Evolutionary conservation across 257 asterid species (phyloP).

Genomic region (Ligustrum vulgare): DNA sequence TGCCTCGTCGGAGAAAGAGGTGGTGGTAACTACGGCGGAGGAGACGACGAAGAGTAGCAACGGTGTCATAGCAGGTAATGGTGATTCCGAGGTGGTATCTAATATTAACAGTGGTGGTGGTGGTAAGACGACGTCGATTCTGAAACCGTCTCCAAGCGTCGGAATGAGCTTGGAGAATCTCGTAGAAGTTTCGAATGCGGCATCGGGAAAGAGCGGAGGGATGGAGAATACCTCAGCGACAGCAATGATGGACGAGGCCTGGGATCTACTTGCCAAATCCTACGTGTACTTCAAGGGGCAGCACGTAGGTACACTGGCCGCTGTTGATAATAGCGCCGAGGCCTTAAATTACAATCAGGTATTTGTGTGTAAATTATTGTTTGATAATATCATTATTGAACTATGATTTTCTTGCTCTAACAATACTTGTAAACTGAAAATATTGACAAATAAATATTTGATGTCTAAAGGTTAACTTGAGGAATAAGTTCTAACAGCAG

Average conservation of each 20-base stretch:
- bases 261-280: slow-evolving; percentile 39
- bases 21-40: background rate
- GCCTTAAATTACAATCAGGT: slow-evolving; percentile 65
- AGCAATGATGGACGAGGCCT: slow-evolving; percentile 58
- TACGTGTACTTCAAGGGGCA: slow-evolving; percentile 38
- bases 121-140: slow-evolving; percentile 27
- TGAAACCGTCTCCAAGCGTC: slow-evolving; percentile 43
- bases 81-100: slow-evolving; percentile 18
- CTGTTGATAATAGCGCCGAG: slow-evolving; percentile 38
- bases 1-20: background rate
- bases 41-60: slow-evolving; percentile 1
- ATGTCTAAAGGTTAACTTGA: background rate
- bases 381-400: no score
- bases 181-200: slow-evolving; percentile 25
- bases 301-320: slow-evolving; percentile 49
- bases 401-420: background rate
- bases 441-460: background rate
- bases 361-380: background rate
- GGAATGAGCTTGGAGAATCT: slow-evolving; percentile 28
- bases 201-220: slow-evolving; percentile 19
- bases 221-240: slow-evolving; percentile 27
- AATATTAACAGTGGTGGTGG: slow-evolving; percentile 12
- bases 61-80: slow-evolving; percentile 18
- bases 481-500: background rate
- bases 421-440: background rate